A percentile compares a stretch with the other conserved stretches of the same genome.
phyloP scores from a whole-genome alignment of 371 early-diverging fungal species.

The Mycotypha africana region DNA sequence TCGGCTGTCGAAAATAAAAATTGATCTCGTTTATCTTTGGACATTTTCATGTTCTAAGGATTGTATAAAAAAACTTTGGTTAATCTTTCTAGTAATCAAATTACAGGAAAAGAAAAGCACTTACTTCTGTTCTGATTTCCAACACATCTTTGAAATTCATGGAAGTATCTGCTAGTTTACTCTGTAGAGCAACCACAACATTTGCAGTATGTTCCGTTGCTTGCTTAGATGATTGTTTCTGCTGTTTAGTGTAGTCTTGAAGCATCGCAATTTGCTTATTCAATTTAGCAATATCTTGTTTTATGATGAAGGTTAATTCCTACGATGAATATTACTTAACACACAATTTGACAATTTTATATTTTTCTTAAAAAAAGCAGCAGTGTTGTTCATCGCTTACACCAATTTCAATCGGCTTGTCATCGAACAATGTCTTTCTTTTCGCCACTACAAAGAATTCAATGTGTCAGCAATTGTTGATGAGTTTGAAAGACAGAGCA shows the following conservation, averaged over 20 bases:
- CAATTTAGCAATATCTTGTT: constrained; percentile 91
- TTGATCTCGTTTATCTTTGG: constrained; percentile 65
- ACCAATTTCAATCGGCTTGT: constrained; percentile 68
- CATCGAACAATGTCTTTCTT: constrained; percentile 69
- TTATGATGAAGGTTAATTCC: constrained; percentile 90
- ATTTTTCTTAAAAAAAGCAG: too few species aligned
- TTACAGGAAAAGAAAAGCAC: not conserved
- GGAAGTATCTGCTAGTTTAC: constrained; percentile 84
- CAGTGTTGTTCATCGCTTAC: too few species aligned
- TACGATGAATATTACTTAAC: too few species aligned
- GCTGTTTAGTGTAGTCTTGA: constrained; percentile 56
- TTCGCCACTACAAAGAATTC: constrained; percentile 55
- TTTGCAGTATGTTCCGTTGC: constrained; percentile 89
- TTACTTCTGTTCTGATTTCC: constrained; percentile 80
- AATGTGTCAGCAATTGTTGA: not conserved
- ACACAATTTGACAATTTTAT: too few species aligned
- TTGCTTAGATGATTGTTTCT: constrained; percentile 62
- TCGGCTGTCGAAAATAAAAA: constrained; percentile 44
- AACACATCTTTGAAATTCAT: constrained; percentile 90
- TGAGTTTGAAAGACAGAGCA: not conserved
- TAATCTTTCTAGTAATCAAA: not conserved
- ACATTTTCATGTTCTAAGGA: constrained; percentile 74
- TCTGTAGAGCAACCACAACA: constrained; percentile 87
- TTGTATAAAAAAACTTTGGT: too few species aligned
- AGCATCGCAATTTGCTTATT: constrained; percentile 87